Percentiles rank a stretch among this genome's conserved stretches.
Evolutionary conservation across 164 flowering plant genomes (phyloP).

Genomic region (Brasenia schreberi): DNA sequence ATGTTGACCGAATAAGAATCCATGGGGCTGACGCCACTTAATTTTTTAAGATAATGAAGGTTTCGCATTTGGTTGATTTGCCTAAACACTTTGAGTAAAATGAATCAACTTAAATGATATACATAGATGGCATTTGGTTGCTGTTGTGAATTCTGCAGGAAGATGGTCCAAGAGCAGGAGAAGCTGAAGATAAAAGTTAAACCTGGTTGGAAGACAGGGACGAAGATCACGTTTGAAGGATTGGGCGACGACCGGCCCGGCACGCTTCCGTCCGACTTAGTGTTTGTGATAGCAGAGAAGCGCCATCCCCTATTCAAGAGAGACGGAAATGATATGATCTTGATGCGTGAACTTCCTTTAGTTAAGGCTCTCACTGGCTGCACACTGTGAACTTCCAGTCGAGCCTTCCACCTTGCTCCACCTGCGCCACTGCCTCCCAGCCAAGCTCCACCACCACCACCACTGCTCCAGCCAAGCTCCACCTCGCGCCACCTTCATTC

Average conservation of each 20-base stretch:
- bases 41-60: too few relatives aligned
- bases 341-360: slow-evolving; percentile 47
- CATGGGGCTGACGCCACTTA: too few relatives aligned
- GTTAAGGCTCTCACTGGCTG: slow-evolving; percentile 73
- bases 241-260: slow-evolving; percentile 65
- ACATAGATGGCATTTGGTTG: not conserved
- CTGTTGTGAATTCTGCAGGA: slow-evolving; percentile 17
- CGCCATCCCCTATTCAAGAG: slow-evolving; percentile 48
- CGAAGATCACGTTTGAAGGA: slow-evolving; percentile 67
- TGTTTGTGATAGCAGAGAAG: slow-evolving; percentile 47
- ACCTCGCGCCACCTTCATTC: too few relatives aligned
- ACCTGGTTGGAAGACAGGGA: slow-evolving; percentile 86
- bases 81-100: too few relatives aligned
- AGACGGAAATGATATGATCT: slow-evolving; percentile 49
- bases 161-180: slow-evolving; percentile 47
- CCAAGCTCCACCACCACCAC: too few relatives aligned
- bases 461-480: too few relatives aligned
- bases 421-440: too few relatives aligned
- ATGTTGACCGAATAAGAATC: too few relatives aligned
- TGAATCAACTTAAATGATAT: not conserved
- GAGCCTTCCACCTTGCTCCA: too few relatives aligned
- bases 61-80: too few relatives aligned
- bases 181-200: slow-evolving; percentile 42
- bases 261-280: slow-evolving; percentile 42
- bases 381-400: too few relatives aligned